Evolutionary conservation across 495 filamentous ascomycete genomes (phyloP).

Genomic region (Tuber umbilicatum): DNA sequence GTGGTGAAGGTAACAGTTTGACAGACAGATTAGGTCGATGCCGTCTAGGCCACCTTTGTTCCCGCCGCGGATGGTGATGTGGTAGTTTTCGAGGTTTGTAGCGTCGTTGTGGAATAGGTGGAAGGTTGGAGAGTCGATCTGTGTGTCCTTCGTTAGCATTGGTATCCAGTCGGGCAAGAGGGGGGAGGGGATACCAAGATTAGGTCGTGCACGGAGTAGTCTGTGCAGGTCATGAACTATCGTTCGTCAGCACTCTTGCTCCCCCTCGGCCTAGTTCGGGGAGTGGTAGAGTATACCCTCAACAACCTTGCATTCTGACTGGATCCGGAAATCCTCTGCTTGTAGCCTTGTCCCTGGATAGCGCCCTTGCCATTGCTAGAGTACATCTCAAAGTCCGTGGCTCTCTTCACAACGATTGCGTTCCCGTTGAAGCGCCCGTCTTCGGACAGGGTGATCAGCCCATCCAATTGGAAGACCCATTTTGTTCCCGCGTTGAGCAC

Average conservation of each 20-base stretch:
- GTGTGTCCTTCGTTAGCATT: neutral
- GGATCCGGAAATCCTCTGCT: slow-evolving; percentile 42
- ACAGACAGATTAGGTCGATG: slow-evolving; percentile 48
- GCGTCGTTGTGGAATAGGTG: slow-evolving; percentile 50
- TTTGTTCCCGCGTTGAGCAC: slow-evolving; percentile 44
- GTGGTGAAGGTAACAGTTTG: slow-evolving; percentile 52
- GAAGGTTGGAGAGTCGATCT: slow-evolving; percentile 51
- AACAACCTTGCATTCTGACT: slow-evolving; percentile 37
- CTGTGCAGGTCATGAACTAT: slow-evolving; percentile 43
- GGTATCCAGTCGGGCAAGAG: neutral
- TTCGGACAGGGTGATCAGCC: slow-evolving; percentile 47
- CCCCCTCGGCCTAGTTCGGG: neutral
- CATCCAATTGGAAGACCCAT: slow-evolving; percentile 49
- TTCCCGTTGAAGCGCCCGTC: slow-evolving; percentile 47
- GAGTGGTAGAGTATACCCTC: neutral
- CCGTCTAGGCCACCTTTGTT: slow-evolving; percentile 50
- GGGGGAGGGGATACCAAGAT: slow-evolving; percentile 35
- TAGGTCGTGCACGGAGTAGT: slow-evolving; percentile 52
- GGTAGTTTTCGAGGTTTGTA: slow-evolving; percentile 49
- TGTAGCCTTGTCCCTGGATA: slow-evolving; percentile 51
- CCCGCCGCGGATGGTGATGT: slow-evolving; percentile 52
- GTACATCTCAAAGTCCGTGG: slow-evolving; percentile 51
- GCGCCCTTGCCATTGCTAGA: slow-evolving; percentile 48
- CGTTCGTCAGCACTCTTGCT: slow-evolving; percentile 44
- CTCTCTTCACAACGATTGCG: slow-evolving; percentile 50